These are phyloP conservation scores for Avena sativa DNA, from an alignment of 176 grass and related monocot genomes.

Conservation along the genomic window DNA sequence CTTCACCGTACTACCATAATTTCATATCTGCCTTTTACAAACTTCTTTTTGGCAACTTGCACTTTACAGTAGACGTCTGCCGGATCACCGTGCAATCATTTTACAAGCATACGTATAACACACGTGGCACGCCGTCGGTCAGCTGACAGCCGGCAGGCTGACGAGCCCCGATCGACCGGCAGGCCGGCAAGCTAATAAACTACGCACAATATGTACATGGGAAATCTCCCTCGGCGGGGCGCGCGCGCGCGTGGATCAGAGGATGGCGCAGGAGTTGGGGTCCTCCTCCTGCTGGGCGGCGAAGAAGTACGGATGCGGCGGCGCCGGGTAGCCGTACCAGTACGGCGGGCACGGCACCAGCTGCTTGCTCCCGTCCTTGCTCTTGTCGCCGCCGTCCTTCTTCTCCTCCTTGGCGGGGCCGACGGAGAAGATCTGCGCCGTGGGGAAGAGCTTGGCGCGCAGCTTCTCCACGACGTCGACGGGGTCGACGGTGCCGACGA, in stretches of 20 bases:
- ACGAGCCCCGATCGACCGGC: not conserved
- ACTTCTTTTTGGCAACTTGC: too few relatives aligned
- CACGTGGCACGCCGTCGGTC: not conserved
- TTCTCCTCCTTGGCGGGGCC: slow-evolving; percentile 64
- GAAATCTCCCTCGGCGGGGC: not conserved
- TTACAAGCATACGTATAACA: not conserved
- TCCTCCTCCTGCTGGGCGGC: slow-evolving; percentile 70
- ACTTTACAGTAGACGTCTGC: not conserved
- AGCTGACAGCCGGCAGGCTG: not conserved
- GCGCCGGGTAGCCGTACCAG: slow-evolving; percentile 23
- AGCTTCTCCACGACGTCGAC: slow-evolving; percentile 53
- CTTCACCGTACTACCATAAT: not conserved
- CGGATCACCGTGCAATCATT: not conserved
- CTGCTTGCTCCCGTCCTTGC: not conserved
- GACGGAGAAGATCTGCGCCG: slow-evolving; percentile 53
- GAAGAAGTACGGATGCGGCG: slow-evolving; percentile 34
- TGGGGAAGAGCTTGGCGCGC: slow-evolving; percentile 41
- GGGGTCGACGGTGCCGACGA: slow-evolving; percentile 66
- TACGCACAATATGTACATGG: slow-evolving; percentile 5
- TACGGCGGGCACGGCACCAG: not conserved
- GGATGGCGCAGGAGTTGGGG: slow-evolving; percentile 75
- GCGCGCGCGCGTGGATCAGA: slow-evolving; percentile 32
- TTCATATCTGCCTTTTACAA: not conserved
- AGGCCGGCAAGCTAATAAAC: not conserved
- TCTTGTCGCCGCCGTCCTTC: slow-evolving; percentile 25